A percentile compares a stretch with the other conserved stretches of the same genome.
These are phyloP conservation scores for Stagonosporopsis rhizophila DNA, from an alignment of 2,329 filamentous ascomycete genomes.

Conservation along the genomic window DNA sequence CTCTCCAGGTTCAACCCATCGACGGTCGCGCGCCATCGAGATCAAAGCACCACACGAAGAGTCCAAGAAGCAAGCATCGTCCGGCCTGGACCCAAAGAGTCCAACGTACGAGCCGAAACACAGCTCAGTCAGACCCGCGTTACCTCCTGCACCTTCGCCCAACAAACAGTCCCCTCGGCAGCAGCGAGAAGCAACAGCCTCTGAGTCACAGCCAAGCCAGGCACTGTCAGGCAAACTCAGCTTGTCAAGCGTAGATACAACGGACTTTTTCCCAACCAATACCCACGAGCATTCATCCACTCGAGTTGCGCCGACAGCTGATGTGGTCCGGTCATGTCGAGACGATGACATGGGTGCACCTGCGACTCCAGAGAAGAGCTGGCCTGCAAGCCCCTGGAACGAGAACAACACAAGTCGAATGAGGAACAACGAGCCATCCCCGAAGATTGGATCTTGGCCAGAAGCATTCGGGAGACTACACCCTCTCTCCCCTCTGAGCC, in stretches of 20 bases:
- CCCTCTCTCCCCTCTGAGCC: slow-evolving; percentile 27
- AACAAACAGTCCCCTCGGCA: slow-evolving; percentile 40
- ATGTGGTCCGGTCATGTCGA: slow-evolving; percentile 17
- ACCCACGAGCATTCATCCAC: slow-evolving; percentile 52
- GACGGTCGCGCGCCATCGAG: slow-evolving; percentile 50
- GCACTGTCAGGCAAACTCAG: slow-evolving; percentile 45
- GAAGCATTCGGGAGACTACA: slow-evolving; percentile 39
- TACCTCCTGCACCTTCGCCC: slow-evolving; percentile 44
- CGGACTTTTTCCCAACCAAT: slow-evolving; percentile 52
- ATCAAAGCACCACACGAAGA: slow-evolving; percentile 49
- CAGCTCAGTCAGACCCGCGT: slow-evolving; percentile 18
- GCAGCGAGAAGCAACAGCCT: slow-evolving; percentile 25
- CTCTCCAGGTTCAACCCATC: slow-evolving; percentile 43
- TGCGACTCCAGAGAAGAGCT: slow-evolving; percentile 47
- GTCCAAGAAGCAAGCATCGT: slow-evolving; percentile 32
- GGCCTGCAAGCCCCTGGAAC: slow-evolving; percentile 48
- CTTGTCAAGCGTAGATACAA: slow-evolving; percentile 50
- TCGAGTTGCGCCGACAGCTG: slow-evolving; percentile 34
- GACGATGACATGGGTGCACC: slow-evolving; percentile 30
- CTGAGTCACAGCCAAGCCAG: slow-evolving; percentile 24
- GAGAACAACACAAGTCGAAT: slow-evolving; percentile 32
- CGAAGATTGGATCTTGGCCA: slow-evolving; percentile 42
- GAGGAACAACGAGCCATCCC: slow-evolving; percentile 27
- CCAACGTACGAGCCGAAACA: slow-evolving; percentile 49
- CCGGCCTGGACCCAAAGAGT: slow-evolving; percentile 49